Percentiles rank a stretch among this genome's conserved stretches.
These are phyloP conservation scores for Vachellia collinsii DNA, from an alignment of 306 rosid genomes.

Conservation along the genomic window DNA sequence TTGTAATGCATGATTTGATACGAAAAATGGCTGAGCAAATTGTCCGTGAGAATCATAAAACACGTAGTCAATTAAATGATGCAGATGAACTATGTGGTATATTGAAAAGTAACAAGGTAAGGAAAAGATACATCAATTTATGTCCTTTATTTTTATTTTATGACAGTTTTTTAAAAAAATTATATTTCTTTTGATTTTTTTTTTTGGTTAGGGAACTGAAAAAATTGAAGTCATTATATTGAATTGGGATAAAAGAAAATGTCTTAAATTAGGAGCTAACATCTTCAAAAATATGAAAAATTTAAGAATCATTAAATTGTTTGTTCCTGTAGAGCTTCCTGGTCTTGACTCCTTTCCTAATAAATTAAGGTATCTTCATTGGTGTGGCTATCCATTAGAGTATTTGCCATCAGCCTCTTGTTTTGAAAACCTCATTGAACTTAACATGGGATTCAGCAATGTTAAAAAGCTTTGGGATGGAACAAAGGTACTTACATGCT, in stretches of 20 bases:
- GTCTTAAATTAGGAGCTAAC: not conserved
- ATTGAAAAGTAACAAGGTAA: not conserved
- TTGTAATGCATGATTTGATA: not conserved
- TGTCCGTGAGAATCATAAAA: not conserved
- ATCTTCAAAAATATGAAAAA: not conserved
- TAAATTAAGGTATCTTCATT: not conserved
- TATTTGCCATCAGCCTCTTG: not conserved
- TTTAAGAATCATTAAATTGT: not conserved
- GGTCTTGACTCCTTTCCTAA: not conserved
- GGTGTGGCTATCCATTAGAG: not conserved
- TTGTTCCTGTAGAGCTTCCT: not conserved
- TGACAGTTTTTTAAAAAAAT: no score
- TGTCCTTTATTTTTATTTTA: no score
- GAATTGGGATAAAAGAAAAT: not conserved
- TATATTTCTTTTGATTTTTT: not conserved
- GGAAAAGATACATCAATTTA: no score
- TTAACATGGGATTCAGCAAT: no score
- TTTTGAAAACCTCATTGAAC: not conserved
- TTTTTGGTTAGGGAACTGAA: not conserved
- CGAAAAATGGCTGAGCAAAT: not conserved
- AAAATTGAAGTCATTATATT: not conserved
- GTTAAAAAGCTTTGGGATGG: not conserved
- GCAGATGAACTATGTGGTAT: conserved; percentile 1
- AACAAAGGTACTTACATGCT: not conserved
- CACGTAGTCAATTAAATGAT: not conserved